phyloP scores from a whole-genome alignment of 176 grass and related monocot species.

The Oryza glumipatula region DNA sequence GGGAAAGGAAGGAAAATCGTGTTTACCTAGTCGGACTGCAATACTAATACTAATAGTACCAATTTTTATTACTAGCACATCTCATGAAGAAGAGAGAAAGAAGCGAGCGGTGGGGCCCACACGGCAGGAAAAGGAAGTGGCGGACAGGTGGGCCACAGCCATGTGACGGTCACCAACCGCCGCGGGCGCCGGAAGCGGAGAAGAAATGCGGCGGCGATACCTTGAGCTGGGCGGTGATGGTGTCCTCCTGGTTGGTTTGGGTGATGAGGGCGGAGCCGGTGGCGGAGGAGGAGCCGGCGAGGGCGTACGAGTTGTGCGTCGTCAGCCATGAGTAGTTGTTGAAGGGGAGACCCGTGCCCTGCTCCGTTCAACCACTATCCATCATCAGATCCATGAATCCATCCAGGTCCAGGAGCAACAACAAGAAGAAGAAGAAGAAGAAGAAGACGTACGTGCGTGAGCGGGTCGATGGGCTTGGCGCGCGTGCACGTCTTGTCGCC shows the following conservation, averaged over 20 bases:
- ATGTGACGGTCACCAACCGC: neutral
- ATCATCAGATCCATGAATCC: neutral
- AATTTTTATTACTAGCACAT: too few species aligned
- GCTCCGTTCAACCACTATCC: neutral
- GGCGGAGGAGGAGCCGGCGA: slow-evolving; percentile 49
- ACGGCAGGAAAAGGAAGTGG: neutral
- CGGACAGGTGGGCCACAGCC: neutral
- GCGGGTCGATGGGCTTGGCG: slow-evolving; percentile 54
- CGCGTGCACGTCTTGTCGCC: slow-evolving; percentile 63
- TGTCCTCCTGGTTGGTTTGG: slow-evolving; percentile 78
- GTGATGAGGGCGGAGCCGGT: slow-evolving; percentile 45
- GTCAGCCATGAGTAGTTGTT: slow-evolving; percentile 95
- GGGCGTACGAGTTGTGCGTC: slow-evolving; percentile 91
- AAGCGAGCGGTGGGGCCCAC: neutral
- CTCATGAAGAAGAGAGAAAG: too few species aligned
- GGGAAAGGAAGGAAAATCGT: neutral
- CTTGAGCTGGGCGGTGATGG: slow-evolving; percentile 83
- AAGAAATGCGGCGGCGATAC: neutral
- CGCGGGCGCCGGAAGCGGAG: neutral
- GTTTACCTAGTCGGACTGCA: too few species aligned
- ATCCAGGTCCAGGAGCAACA: neutral
- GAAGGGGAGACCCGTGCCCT: slow-evolving; percentile 73
- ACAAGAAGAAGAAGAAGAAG: neutral
- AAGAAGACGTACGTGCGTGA: slow-evolving; percentile 40
- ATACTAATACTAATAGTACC: too few species aligned